Base-by-base conservation (phyloP, 2,329 filamentous ascomycete species). In the Tetracladium maxilliforme region DNA sequence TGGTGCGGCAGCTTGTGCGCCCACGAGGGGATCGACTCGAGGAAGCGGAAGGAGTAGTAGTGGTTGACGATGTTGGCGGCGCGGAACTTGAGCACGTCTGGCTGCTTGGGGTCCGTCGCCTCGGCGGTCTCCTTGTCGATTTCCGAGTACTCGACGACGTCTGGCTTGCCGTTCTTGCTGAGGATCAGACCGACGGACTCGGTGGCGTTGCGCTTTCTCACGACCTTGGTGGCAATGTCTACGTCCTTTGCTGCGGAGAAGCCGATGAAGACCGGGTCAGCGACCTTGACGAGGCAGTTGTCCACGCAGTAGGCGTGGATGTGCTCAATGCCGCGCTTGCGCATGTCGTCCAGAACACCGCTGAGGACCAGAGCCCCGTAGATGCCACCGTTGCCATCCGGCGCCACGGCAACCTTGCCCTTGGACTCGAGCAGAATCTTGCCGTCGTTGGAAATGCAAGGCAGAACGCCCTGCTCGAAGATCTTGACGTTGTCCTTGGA, bases 31-130 rank as follows among this genome's bases (percentile, higher is more conserved):
- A 94, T 93, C 35, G 71, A 77, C 51, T 93, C 79, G 24, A 98
- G 68, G 67, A 94, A 95, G 38, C 68, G 60, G 63, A 86, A 87
- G 23, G 83, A 92, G 62, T 98, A 98, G 70, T 95, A 98, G 66
- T 98, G 90, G 65, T 98, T 98, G 58, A 98, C 90, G 41, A 98
- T 98, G 62, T 98, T 98, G 45, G 87, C 90, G 30, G 90, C 87
- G 33, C 90, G 79, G 73, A 93, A 95, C 56, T 87, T 92, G 47
- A 98, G 74, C 27, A 94, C 63, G 30, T 70, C 74, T 4, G 70
- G 61, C 43, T 93, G 74, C 52, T 80, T 80, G 27, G 76, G 55
- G 47, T 98, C 90, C 47, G 76, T 70, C 37, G 86, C 87, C 54
- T 92, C 82, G 30, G 87, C 80, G n/a, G 82, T 90, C 34, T 71